These are phyloP conservation scores for Ogataea chonburiensis DNA, from an alignment of 805 yeast genomes.

Conservation along the genomic window DNA sequence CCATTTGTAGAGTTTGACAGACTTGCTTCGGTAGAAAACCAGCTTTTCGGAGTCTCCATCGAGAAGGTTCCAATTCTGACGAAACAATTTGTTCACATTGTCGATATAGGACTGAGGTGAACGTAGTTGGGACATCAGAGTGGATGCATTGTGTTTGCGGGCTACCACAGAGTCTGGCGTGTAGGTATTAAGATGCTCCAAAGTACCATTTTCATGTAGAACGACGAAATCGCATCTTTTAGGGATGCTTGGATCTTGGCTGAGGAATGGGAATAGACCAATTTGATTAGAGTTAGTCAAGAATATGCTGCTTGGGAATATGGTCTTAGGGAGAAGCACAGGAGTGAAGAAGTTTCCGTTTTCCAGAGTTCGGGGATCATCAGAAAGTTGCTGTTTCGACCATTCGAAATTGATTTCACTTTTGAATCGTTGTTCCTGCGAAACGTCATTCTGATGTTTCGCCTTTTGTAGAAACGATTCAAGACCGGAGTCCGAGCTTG, in stretches of 20 bases:
- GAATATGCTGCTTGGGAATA: slow-evolving; percentile 23
- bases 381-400: slow-evolving; percentile 38
- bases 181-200: slow-evolving; percentile 14
- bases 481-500: slow-evolving; percentile 25
- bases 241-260: slow-evolving; percentile 2
- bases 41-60: slow-evolving; percentile 47
- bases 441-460: slow-evolving; percentile 38
- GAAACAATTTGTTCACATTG: slow-evolving; percentile 42
- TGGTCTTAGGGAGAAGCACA: slow-evolving; percentile 34
- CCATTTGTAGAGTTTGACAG: slow-evolving; percentile 11
- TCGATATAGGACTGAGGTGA: slow-evolving; percentile 38
- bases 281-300: slow-evolving; percentile 1
- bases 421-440: slow-evolving; percentile 46
- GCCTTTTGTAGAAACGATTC: slow-evolving; percentile 45
- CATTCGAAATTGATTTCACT: slow-evolving; percentile 53
- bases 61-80: slow-evolving; percentile 51
- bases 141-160: slow-evolving; percentile 15
- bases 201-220: slow-evolving; percentile 35
- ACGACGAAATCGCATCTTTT: slow-evolving; percentile 20
- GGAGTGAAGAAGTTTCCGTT: slow-evolving; percentile 48
- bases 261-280: slow-evolving; percentile 23
- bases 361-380: slow-evolving; percentile 41
- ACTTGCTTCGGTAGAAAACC: slow-evolving; percentile 39
- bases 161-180: slow-evolving; percentile 2
- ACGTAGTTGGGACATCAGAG: slow-evolving; percentile 32